phyloP scores from a whole-genome alignment of 2,329 filamentous ascomycete species.

The Chaetomiaceae sp. region DNA sequence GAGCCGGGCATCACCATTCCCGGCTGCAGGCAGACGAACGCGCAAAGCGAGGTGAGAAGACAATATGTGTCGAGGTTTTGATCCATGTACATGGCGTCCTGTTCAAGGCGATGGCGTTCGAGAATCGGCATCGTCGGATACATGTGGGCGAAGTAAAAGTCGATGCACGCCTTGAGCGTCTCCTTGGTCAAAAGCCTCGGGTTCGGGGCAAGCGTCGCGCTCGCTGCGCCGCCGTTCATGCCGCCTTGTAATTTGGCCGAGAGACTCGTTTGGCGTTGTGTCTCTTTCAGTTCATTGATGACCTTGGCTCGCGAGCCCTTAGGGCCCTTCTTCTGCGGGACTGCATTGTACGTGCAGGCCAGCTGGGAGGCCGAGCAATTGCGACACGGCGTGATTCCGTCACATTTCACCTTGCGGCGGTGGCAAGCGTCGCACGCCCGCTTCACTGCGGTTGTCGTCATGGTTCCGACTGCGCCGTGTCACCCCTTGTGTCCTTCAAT shows the following conservation, averaged over 20 bases:
- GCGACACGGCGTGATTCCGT: constrained; percentile 65
- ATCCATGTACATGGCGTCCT: constrained; percentile 57
- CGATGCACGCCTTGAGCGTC: constrained; percentile 61
- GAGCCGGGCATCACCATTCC: constrained; percentile 56
- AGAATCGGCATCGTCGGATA: constrained; percentile 61
- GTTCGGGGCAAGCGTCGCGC: constrained; percentile 48
- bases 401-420: constrained; percentile 70
- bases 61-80: constrained; percentile 61
- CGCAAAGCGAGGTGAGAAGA: constrained; percentile 59
- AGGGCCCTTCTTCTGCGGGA: constrained; percentile 72
- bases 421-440: constrained; percentile 70
- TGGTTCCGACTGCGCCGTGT: constrained; percentile 27
- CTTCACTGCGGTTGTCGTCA: constrained; percentile 52
- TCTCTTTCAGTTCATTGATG: constrained; percentile 67
- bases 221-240: constrained; percentile 45
- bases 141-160: constrained; percentile 66
- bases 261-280: constrained; percentile 61
- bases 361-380: constrained; percentile 66
- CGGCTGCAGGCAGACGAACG: constrained; percentile 65
- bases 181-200: constrained; percentile 58
- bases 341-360: constrained; percentile 68
- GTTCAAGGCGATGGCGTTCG: constrained; percentile 53
- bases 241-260: constrained; percentile 59
- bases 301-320: constrained; percentile 72
- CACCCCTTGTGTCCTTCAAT: constrained; percentile 9